Base-by-base conservation (phyloP, 2,329 filamentous ascomycete species). In the Colletotrichum sp. region DNA sequence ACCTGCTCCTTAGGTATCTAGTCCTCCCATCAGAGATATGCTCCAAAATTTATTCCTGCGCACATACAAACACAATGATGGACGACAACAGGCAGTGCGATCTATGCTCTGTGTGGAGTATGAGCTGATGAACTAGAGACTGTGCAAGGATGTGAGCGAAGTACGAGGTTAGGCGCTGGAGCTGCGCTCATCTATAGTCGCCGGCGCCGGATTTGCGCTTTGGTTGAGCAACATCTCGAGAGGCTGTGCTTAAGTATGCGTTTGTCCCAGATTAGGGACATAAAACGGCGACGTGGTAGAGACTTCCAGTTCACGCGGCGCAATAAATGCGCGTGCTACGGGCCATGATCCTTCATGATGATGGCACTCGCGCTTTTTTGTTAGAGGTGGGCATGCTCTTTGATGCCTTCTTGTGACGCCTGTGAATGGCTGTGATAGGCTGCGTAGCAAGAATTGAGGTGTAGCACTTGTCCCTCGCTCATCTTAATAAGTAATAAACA, bases 331-430 rank as follows among this genome's bases (percentile, higher is more conserved):
- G 12, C 0, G 12, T 21, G 9, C 2, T 21, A 1, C n/a, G 10
- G 43, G n/a, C 10, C 0, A 21, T 24, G 43, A 52, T 18, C 0
- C 34, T 48, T n/a, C 1, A 3, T 21, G n/a, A n/a, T 43, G 16
- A 3, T 0, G 3, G 38, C 4, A 18, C 0, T 36, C 13, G 3
- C 3, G 34, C 34, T 6, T 12, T 43, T 43, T 18, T n/a, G 38
- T n/a, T 18, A 3, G 2, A 5, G 0, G 10, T 21, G n/a, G n/a
- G n/a, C 12, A 0, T 13, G n/a, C n/a, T 8, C 10, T 21, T 52
- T 21, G 0, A 52, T 52, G 10, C 2, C 10, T 21, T 21, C 1
- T 10, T 12, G 10, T 21, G 0, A 21, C 1, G 12, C 6, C 0
- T 48, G 0, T 48, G n/a, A 48, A 48, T 13, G 2, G 2, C 6